phyloP scores from a whole-genome alignment of 768 basidiomycete species.

The Tricholomella constricta region DNA sequence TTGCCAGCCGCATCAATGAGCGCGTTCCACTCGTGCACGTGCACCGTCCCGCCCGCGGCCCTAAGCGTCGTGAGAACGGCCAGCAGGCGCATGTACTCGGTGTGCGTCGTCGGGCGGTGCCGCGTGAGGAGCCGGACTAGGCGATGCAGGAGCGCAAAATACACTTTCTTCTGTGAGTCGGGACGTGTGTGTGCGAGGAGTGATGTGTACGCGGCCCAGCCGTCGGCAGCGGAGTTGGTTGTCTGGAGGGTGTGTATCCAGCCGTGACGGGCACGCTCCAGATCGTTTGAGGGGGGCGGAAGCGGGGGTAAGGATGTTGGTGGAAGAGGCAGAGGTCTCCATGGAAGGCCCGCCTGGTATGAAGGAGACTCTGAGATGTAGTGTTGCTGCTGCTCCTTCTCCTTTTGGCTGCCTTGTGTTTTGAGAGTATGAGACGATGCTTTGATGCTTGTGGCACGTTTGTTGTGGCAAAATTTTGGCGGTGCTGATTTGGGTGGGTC shows the following conservation, averaged over 20 bases:
- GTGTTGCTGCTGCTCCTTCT: background rate
- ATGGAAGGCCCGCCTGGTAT: conserved; percentile 30
- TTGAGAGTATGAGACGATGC: too few relatives aligned
- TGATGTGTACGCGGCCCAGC: conserved; percentile 44
- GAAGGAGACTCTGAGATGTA: conserved; percentile 5
- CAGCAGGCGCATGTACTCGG: conserved; percentile 64
- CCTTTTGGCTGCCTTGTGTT: background rate
- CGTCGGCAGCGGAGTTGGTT: conserved; percentile 27
- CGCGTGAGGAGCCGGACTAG: conserved; percentile 60
- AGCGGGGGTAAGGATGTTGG: background rate
- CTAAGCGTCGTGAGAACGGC: conserved; percentile 64
- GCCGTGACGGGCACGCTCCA: conserved; percentile 12
- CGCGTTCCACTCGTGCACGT: conserved; percentile 75
- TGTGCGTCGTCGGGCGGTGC: conserved; percentile 56
- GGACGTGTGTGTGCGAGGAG: conserved; percentile 32
- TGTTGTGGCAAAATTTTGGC: background rate
- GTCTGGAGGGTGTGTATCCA: conserved; percentile 21
- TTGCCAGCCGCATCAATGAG: conserved; percentile 68
- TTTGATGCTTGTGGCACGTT: too few relatives aligned
- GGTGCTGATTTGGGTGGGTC: too few relatives aligned
- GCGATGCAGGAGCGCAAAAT: conserved; percentile 56
- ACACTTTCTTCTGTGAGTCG: conserved; percentile 29
- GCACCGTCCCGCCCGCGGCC: conserved; percentile 52
- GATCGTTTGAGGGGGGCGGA: conserved; percentile 3
- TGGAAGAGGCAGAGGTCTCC: conserved; percentile 19